Evolutionary conservation across 148 eudicot species (phyloP), one percentile per base, ranked within the genome.

Genomic region (Polygonum maritimum): DNA sequence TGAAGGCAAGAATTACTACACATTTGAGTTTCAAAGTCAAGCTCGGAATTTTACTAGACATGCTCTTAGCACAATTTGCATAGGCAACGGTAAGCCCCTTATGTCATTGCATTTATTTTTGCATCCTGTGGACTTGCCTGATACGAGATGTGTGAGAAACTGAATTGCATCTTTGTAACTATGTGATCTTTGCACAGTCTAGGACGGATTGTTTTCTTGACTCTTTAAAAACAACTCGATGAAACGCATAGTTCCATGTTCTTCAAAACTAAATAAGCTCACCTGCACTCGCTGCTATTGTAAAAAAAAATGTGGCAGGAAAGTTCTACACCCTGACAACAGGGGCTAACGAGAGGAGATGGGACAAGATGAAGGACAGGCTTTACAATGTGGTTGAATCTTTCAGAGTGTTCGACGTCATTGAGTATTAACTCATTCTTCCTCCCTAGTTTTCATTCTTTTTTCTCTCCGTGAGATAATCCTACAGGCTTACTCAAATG

Each of bases 281-380:
- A 21, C 63, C 9, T 21, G 21, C 63, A 9, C 19, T 57, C 19
- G 33, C 33, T 57, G 31, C 9, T 44, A 9, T 57, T 26, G 31
- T 26, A 26, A 26, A 26, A 21, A 21, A 15, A 38, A 11, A 26
- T 41, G 39, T 74, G 74, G 83, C 92, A 96, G 99, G 99, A 74
- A 96, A 87, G 79, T 91, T 96, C 72, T 96, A 91, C 89, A 91
- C 98, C 1, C 76, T 96, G 82, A 91, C 98, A 51, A 96, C 98
- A 16, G 99, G 99, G 31, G 92, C 99, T 4, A 96, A 96, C 31
- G 93, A 96, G 83, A 88, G 97, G 87, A 84, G 99, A 81, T 96
- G 99, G 99, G 93, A 76, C 60, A 92, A 96, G 83, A 96, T 96
- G 98, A 96, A 92, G 80, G 99, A 96, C 69, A 92, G 91, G 74